A percentile compares a stretch with the other conserved stretches of the same genome.
phyloP scores from a whole-genome alignment of 2,329 filamentous ascomycete genomes.

The Eurotiales sp. region DNA sequence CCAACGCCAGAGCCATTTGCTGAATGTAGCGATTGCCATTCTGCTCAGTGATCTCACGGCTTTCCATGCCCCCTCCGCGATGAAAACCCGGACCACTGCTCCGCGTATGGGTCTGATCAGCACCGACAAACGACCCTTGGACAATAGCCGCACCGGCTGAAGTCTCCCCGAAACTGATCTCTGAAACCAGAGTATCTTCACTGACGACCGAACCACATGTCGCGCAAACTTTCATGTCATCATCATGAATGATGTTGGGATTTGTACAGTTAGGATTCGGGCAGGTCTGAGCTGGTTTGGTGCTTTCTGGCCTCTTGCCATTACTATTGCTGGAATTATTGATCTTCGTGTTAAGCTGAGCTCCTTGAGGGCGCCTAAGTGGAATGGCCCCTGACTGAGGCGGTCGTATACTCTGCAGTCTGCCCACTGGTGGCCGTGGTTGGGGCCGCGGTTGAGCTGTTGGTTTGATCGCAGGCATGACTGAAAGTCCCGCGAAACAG shows the following conservation, averaged over 20 bases:
- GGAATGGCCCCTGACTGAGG: constrained; percentile 29
- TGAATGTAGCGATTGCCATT: constrained; percentile 43
- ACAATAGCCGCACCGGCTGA: constrained; percentile 82
- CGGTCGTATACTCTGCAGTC: constrained; percentile 39
- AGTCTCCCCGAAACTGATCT: constrained; percentile 87
- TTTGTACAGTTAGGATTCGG: constrained; percentile 44
- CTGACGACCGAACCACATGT: constrained; percentile 81
- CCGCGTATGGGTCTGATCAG: constrained; percentile 77
- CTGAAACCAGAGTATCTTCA: constrained; percentile 84
- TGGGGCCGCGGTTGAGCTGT: constrained; percentile 28
- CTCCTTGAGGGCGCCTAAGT: constrained; percentile 33
- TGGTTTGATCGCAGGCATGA: constrained; percentile 32
- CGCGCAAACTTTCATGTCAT: constrained; percentile 61
- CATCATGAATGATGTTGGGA: constrained; percentile 45
- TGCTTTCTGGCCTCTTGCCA: constrained; percentile 21
- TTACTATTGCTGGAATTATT: neutral
- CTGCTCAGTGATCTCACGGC: constrained; percentile 46
- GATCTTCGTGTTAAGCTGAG: neutral
- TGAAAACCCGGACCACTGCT: constrained; percentile 49
- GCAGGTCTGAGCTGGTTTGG: constrained; percentile 33
- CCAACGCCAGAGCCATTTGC: constrained; percentile 38
- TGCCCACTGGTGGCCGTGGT: constrained; percentile 29
- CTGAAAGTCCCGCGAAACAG: neutral
- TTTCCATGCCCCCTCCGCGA: constrained; percentile 46
- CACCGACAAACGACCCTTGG: constrained; percentile 82